Evolutionary conservation across 1,284 basidiomycete genomes (phyloP), one percentile per base, ranked within the genome.

Genomic region (Xerocomus amazonicus): DNA sequence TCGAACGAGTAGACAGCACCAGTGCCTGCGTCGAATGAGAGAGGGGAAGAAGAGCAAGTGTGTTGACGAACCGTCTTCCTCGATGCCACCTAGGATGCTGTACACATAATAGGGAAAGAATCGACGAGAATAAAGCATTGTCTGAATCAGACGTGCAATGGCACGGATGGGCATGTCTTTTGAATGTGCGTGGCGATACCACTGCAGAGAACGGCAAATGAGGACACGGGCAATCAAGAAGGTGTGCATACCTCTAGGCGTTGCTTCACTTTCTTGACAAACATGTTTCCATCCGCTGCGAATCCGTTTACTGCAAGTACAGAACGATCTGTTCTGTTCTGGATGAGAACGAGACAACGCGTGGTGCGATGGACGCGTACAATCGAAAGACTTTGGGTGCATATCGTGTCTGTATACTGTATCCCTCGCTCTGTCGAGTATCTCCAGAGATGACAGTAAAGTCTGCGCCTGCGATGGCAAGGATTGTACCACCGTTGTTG

Each of bases 71-170:
- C 93, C 92, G 66, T 95, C 92, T 65, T 92, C 92, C 70, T 96
- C 92, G 59, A 95, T 92, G 39, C 92, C 92, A 44, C 90, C 90
- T 34, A 96, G 83, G 65, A 97, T 94, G 70, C 94, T 95, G 77
- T 92, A 93, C 36, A 95, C 89, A 69, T 95, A 97, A 78, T 89
- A 97, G 3, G 94, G 94, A 81, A 97, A 97, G 78, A 97, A 96
- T 48, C 94, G 85, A 57, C 90, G 84, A 42, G 81, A 86, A 64
- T 97, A 97, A 34, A 97, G 80, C 91, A 97, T 96, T 5, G 92
- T 95, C 70, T 97, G 94, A 50, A 97, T 93, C 62, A 97, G 77
- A 50, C 93, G 83, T 26, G 94, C 94, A 63, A 97, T 95, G 27
- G 92, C 84, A 58, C 87, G 87, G 40, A 97, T 78, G 23, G 90